Base-by-base conservation (phyloP, 352 stramenopile genomes). In the Phytophthora pluvialis region DNA sequence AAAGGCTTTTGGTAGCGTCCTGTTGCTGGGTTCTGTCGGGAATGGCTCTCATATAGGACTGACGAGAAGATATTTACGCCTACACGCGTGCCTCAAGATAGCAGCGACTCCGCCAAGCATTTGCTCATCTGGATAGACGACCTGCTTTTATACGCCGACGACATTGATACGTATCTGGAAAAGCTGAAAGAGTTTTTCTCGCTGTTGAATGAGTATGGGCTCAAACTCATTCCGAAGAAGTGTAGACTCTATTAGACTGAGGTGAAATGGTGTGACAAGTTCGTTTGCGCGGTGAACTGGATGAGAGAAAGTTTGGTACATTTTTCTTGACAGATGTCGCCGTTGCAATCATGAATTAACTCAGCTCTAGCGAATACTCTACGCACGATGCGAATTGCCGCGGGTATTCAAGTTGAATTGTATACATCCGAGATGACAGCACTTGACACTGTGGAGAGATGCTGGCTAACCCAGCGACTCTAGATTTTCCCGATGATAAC, bases 151-250 rank as follows among this genome's bases (percentile, higher is more conserved):
- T n/a, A n/a, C n/a, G n/a, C n/a, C n/a, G n/a, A n/a, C n/a, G n/a
- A n/a, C n/a, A n/a, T n/a, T n/a, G 60, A 65, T 6, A 63, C 47
- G 2, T 77, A 69, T 36, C n/a, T 72, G 13, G 16, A 49, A 1
- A 69, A 67, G 31, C 39, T 72, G 9, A 35, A 53, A 2, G 16
- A 68, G 28, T 36, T 77, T 10, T 67, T 77, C 16, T 21, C 9
- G 13, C 39, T 80, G 5, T 13, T 70, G 1, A 15, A 75, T 25
- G 3, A 56, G 0, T 66, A 62, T 44, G 62, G 60, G 11, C 26
- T 70, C 1, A 77, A 73, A 47, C 33, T 75, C 3, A 73, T 52
- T 25, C 47, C 32, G 2, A 49, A 59, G 11, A 75, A 77, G 47
- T 64, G 18, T 44, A 55, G 18, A 7, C 13, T 75, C 1, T 80